phyloP scores from a whole-genome alignment of 2,329 filamentous ascomycete species.

The Zasmidium angulare region DNA sequence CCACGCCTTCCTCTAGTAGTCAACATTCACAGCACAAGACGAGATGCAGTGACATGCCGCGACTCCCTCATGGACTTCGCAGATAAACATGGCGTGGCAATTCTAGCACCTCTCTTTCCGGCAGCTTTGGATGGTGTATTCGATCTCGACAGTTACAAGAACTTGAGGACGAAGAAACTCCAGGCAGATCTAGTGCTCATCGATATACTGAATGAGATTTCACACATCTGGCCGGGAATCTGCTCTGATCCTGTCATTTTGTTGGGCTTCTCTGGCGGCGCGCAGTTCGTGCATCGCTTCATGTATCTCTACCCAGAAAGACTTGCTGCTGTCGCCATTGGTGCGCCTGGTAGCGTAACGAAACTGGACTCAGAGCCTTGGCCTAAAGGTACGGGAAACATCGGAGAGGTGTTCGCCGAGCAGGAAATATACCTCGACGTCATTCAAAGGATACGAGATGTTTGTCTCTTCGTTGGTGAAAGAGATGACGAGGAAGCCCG shows the following conservation, averaged over 20 bases:
- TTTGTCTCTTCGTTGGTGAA: constrained; percentile 11
- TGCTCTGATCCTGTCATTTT: constrained; percentile 7
- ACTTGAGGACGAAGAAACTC: constrained; percentile 4
- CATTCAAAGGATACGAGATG: constrained; percentile 1
- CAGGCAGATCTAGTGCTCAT: constrained; percentile 8
- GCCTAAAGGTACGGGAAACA: constrained; percentile 10
- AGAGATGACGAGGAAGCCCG: constrained; percentile 1
- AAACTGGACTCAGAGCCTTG: constrained; percentile 9
- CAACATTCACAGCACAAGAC: constrained; percentile 13
- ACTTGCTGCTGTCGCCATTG: constrained; percentile 10
- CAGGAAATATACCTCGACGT: constrained; percentile 8
- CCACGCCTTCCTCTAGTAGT: constrained; percentile 10
- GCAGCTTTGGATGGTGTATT: constrained; percentile 8
- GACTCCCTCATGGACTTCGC: constrained; percentile 11
- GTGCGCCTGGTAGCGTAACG: constrained; percentile 12
- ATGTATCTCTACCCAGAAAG: constrained; percentile 13
- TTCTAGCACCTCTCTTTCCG: constrained; percentile 17
- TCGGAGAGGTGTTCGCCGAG: neutral
- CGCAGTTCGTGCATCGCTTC: constrained; percentile 17
- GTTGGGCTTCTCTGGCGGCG: constrained; percentile 15
- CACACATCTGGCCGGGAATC: constrained; percentile 14
- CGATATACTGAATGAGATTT: constrained; percentile 14
- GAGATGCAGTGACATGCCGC: constrained; percentile 11
- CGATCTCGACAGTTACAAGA: constrained; percentile 17
- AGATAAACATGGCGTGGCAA: constrained; percentile 10